Percentiles rank a stretch among this genome's conserved stretches.
Conservation (phyloP, 148 eudicot species). For the Fagopyrum homotropicum region DNA sequence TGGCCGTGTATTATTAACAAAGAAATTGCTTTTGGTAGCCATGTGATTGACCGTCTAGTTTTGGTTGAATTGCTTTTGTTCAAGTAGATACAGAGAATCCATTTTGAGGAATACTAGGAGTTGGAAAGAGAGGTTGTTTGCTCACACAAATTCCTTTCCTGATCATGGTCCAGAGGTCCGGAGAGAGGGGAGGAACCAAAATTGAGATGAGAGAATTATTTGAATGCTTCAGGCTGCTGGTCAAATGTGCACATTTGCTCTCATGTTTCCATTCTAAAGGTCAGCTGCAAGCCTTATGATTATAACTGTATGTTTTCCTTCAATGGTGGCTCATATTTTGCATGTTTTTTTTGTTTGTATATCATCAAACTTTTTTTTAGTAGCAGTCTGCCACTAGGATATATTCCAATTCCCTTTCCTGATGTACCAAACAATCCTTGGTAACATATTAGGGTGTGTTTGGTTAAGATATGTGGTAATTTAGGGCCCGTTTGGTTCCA, state of each 20-base stretch:
- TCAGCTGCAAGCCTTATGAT: neutral
- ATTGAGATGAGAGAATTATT: neutral
- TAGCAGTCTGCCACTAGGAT: neutral
- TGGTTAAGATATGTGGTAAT: too few relatives aligned
- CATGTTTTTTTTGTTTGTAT: neutral
- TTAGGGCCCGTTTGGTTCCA: too few relatives aligned
- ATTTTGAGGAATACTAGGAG: neutral
- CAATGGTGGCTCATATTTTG: neutral
- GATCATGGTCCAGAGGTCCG: neutral
- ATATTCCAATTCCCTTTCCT: too few relatives aligned
- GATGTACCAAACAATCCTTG: too few relatives aligned
- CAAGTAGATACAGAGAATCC: neutral
- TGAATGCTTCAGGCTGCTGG: neutral
- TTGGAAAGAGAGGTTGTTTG: slow-evolving; percentile 2
- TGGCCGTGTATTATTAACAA: neutral
- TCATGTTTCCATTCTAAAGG: neutral
- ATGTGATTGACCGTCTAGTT: neutral
- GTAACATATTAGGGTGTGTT: too few relatives aligned
- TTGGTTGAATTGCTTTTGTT: neutral
- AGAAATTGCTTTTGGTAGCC: neutral
- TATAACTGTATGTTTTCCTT: neutral
- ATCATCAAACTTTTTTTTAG: neutral
- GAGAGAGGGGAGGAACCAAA: neutral
- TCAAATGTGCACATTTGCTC: neutral
- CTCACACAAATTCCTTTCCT: neutral